Base-by-base conservation (phyloP, 345 rosid species). In the Reutealis trisperma region DNA sequence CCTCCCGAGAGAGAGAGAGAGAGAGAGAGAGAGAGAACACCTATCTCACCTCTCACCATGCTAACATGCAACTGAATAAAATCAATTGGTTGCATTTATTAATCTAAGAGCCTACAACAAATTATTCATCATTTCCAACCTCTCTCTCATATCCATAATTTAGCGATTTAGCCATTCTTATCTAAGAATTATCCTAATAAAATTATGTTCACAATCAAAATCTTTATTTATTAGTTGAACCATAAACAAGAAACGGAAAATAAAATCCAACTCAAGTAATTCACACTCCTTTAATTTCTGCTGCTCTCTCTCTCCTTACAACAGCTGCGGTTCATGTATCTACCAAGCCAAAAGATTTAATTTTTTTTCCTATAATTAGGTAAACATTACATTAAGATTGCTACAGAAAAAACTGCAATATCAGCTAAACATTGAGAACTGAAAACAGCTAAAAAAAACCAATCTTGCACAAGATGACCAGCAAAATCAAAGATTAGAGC, bases 401-500 rank as follows among this genome's bases (percentile, higher is more conserved):
- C 68, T 37, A n/a, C 49, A 18, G 8, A 0, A 63, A 63, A 6
- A 63, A 64, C 8, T 18, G 11, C 13, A 64, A 10, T 24, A 61
- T 6, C 7, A 15, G 67, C 10, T 30, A 15, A 32, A 30, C 15
- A 6, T 25, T 30, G 21, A 64, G 5, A 21, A 34, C 21, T 24
- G 8, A 52, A 37, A 42, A 24, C 37, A n/a, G 16, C 37, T 7
- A 21, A 27, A 51, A 51, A 60, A 18, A 41, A 5, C 24, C 22
- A 73, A 12, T 2, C 1, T 27, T 45, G 44, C 37, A 45, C n/a
- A 22, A n/a, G 55, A 1, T 37, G 57, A 67, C 2, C 24, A 11
- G 42, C 18, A 57, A 66, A 58, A 37, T 16, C 30, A 63, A 51
- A 78, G 18, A 71, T 24, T 57, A 65, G 66, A 54, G 59, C 24